Conservation (phyloP, 2,329 filamentous ascomycete genomes). For the Claviceps quebecensis region DNA sequence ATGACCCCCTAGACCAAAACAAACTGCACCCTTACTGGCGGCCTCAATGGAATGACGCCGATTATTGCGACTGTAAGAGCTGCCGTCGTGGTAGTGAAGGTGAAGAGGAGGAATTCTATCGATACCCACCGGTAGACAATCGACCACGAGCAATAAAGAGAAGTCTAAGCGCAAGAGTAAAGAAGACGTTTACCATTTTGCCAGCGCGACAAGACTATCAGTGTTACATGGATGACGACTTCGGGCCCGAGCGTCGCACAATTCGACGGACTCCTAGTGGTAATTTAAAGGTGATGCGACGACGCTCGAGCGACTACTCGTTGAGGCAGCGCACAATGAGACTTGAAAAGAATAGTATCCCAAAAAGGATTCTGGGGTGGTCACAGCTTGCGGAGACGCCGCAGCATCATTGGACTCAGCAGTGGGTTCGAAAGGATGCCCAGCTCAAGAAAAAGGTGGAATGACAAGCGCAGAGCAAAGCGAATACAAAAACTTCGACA, state of each 20-base stretch:
- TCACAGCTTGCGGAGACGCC: conserved; percentile 15
- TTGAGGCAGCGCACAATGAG: conserved; percentile 14
- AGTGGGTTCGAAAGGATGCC: conserved; percentile 37
- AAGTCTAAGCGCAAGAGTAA: conserved; percentile 39
- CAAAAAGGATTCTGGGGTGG: conserved; percentile 19
- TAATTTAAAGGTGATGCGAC: conserved; percentile 43
- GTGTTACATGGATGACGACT: conserved; percentile 17
- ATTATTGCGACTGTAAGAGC: conserved; percentile 18
- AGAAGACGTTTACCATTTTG: conserved; percentile 46
- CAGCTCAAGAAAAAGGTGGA: conserved; percentile 39
- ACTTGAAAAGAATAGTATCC: conserved; percentile 19
- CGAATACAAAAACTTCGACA: conserved; percentile 42
- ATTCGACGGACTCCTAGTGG: conserved; percentile 46
- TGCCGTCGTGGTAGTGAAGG: conserved; percentile 22
- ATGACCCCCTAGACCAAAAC: conserved; percentile 35
- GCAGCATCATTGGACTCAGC: conserved; percentile 20
- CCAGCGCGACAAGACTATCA: conserved; percentile 31
- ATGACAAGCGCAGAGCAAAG: conserved; percentile 45
- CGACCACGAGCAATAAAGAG: conserved; percentile 30
- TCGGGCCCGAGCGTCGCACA: conserved; percentile 37
- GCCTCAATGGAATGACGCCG: conserved; percentile 30
- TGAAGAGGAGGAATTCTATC: conserved; percentile 24
- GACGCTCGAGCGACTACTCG: conserved; percentile 34
- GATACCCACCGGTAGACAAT: conserved; percentile 35
- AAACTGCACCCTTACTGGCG: conserved; percentile 49